Percentiles rank a stretch among this genome's conserved stretches.
These are phyloP conservation scores for Apiospora malaysiana DNA, from an alignment of 2,329 filamentous ascomycete species.

Conservation along the genomic window DNA sequence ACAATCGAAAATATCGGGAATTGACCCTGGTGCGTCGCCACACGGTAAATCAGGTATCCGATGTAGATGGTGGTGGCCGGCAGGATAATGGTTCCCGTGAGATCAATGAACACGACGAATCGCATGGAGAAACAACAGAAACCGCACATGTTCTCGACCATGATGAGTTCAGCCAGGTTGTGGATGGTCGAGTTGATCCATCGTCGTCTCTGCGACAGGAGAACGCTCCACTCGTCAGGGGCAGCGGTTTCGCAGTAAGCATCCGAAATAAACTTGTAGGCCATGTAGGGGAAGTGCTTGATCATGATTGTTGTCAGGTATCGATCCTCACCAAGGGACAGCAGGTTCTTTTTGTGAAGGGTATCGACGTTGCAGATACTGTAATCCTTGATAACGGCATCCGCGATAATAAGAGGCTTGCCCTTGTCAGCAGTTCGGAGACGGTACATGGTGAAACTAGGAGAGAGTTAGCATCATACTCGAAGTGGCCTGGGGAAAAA, in stretches of 20 bases:
- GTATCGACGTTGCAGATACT: conserved; percentile 90
- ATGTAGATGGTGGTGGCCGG: conserved; percentile 89
- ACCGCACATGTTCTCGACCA: conserved; percentile 91
- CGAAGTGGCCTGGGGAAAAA: conserved; percentile 41
- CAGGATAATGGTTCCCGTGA: conserved; percentile 89
- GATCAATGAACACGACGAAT: conserved; percentile 93
- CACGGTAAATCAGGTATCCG: conserved; percentile 82
- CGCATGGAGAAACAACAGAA: conserved; percentile 99
- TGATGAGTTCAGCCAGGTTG: conserved; percentile 90
- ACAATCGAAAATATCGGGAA: conserved; percentile 88
- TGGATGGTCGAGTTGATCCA: conserved; percentile 99
- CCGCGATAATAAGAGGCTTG: conserved; percentile 91
- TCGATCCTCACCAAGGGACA: conserved; percentile 82
- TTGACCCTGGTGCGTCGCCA: conserved; percentile 71
- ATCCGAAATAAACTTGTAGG: conserved; percentile 93
- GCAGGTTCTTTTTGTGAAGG: conserved; percentile 84
- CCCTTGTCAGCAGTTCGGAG: conserved; percentile 92
- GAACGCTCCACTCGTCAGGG: conserved; percentile 90
- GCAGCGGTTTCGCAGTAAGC: conserved; percentile 93
- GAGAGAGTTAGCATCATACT: conserved; percentile 24
- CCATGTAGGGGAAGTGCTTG: conserved; percentile 94
- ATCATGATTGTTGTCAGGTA: conserved; percentile 96
- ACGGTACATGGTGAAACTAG: conserved; percentile 98
- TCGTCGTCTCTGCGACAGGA: conserved; percentile 95
- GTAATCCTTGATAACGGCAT: conserved; percentile 87